phyloP scores from a whole-genome alignment of 257 asterid species.

The Coffea canephora region DNA sequence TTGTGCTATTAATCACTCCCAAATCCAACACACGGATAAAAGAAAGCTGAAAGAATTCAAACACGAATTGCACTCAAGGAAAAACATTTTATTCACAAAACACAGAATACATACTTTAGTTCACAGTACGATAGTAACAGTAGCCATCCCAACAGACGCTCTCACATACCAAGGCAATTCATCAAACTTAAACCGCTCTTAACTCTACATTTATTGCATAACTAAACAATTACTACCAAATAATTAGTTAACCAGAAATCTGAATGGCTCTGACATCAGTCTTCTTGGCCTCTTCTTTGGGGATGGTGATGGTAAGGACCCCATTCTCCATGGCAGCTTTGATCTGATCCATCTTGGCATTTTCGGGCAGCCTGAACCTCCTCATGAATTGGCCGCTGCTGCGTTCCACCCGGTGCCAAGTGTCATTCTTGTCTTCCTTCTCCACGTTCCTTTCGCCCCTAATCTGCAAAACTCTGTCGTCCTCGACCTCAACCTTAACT shows the following conservation, averaged over 20 bases:
- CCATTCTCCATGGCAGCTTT: background rate
- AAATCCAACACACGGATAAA: too few relatives aligned
- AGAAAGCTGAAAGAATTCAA: too few relatives aligned
- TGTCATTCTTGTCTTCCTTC: constrained; percentile 19
- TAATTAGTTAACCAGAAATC: background rate
- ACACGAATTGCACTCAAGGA: too few relatives aligned
- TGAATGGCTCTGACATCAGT: background rate
- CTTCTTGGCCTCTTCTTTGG: background rate
- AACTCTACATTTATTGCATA: too few relatives aligned
- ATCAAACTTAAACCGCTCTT: too few relatives aligned
- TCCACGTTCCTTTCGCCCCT: constrained; percentile 28
- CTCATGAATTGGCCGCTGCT: constrained; percentile 17
- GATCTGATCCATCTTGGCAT: constrained; percentile 9
- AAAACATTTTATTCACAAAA: too few relatives aligned
- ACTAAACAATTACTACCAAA: too few relatives aligned
- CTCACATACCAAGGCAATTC: too few relatives aligned
- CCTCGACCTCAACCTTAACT: constrained; percentile 25
- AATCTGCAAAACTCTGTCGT: constrained; percentile 18
- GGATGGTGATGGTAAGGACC: background rate
- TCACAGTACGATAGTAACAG: too few relatives aligned
- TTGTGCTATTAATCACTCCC: too few relatives aligned
- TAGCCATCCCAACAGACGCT: too few relatives aligned
- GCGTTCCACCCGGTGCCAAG: constrained; percentile 16
- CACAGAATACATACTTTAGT: too few relatives aligned
- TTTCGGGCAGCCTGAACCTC: constrained; percentile 19